Conservation (phyloP, 345 rosid species). For the Gossypium stocksii region DNA sequence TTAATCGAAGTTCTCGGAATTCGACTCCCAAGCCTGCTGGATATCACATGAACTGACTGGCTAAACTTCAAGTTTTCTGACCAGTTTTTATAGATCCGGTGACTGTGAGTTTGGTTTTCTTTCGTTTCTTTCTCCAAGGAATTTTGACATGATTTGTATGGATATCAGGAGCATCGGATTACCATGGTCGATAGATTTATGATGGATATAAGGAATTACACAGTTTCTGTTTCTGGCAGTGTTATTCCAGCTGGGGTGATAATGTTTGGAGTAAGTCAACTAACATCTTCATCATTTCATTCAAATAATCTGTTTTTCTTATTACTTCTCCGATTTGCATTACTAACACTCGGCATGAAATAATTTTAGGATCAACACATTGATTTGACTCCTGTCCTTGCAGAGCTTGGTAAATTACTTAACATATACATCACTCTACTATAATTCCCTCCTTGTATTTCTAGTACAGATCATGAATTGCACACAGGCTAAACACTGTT, state of each 20-base stretch:
- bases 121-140: background rate
- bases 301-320: background rate
- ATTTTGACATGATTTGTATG: background rate
- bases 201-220: constrained; percentile 26
- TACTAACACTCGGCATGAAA: constrained; percentile 13
- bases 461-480: background rate
- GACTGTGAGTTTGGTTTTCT: background rate
- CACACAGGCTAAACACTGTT: background rate
- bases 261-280: constrained; percentile 38
- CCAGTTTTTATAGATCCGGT: background rate
- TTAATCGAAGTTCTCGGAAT: background rate
- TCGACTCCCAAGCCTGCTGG: background rate
- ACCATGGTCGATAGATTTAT: constrained; percentile 29
- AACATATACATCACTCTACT: background rate
- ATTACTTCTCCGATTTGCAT: background rate
- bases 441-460: background rate
- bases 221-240: constrained; percentile 25
- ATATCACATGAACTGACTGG: background rate
- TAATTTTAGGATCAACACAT: constrained; percentile 24
- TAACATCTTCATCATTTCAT: background rate
- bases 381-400: constrained; percentile 31
- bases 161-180: constrained; percentile 16
- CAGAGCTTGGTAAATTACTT: constrained; percentile 31
- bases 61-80: background rate
- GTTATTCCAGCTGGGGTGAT: constrained; percentile 33